phyloP scores from a whole-genome alignment of 2,329 filamentous ascomycete genomes.

The Endoconidiophora laricicola region DNA sequence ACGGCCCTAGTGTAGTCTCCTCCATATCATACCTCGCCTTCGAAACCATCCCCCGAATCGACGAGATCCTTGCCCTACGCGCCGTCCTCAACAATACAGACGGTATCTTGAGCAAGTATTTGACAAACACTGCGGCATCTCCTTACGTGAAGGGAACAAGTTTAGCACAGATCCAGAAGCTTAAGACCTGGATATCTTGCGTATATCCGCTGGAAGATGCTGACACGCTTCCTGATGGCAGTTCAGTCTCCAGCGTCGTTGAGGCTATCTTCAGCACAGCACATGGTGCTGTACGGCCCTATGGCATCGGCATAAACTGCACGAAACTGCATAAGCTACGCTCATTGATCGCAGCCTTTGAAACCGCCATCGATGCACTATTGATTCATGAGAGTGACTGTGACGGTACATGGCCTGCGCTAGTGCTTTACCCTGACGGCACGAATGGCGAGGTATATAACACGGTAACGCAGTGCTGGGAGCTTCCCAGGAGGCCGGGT shows the following conservation, averaged over 20 bases:
- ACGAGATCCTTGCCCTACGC: constrained; percentile 44
- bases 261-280: constrained; percentile 23
- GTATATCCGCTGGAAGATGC: constrained; percentile 39
- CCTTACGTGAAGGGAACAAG: not conserved
- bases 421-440: constrained; percentile 53
- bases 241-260: constrained; percentile 21
- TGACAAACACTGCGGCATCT: not conserved
- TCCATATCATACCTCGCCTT: constrained; percentile 40
- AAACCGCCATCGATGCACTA: constrained; percentile 13
- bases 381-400: too few relatives aligned
- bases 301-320: constrained; percentile 53
- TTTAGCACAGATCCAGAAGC: constrained; percentile 7
- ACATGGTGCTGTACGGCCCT: constrained; percentile 25
- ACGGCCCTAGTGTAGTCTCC: constrained; percentile 22
- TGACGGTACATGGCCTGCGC: constrained; percentile 26
- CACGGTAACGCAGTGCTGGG: constrained; percentile 45
- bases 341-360: constrained; percentile 21
- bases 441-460: constrained; percentile 54
- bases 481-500: too few relatives aligned
- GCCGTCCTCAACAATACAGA: constrained; percentile 21
- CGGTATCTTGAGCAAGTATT: constrained; percentile 9
- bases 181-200: constrained; percentile 44
- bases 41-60: constrained; percentile 47
- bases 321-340: constrained; percentile 48
- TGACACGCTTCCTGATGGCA: constrained; percentile 40